Percentiles rank a stretch among this genome's conserved stretches.
phyloP scores from a whole-genome alignment of 257 asterid species.

The Mitragyna speciosa region DNA sequence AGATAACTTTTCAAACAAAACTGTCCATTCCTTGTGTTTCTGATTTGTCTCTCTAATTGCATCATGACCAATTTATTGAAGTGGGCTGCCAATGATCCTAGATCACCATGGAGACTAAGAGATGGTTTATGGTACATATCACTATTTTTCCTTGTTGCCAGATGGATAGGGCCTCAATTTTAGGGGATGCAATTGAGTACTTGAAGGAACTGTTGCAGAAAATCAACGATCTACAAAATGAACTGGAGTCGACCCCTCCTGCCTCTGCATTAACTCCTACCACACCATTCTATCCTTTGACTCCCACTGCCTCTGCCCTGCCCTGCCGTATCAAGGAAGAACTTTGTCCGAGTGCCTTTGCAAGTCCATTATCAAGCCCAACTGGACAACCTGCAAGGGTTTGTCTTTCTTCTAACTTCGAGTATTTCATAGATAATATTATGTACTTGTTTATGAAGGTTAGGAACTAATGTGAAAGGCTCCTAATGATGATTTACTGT shows the following conservation, averaged over 20 bases:
- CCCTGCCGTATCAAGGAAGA: conserved; percentile 73
- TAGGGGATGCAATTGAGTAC: conserved; percentile 91
- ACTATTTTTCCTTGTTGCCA: conserved; percentile 17
- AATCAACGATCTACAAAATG: conserved; percentile 79
- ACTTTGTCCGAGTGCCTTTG: conserved; percentile 64
- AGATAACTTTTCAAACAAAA: background rate
- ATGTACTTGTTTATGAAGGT: background rate
- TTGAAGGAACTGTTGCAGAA: conserved; percentile 79
- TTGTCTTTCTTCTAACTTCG: background rate
- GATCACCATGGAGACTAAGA: background rate
- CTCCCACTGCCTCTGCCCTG: conserved; percentile 65
- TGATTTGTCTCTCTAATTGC: background rate
- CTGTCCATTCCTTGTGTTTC: background rate
- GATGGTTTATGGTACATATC: background rate
- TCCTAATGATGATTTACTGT: background rate
- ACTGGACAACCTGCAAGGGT: conserved; percentile 90
- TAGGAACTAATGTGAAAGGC: background rate
- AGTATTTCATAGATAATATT: background rate
- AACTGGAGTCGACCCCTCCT: conserved; percentile 65
- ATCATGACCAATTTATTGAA: background rate
- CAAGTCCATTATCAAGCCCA: conserved; percentile 76
- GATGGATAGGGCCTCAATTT: conserved; percentile 95
- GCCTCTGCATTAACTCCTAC: conserved; percentile 56
- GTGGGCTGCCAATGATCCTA: conserved; percentile 5
- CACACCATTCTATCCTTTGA: conserved; percentile 66